Percentiles rank a stretch among this genome's conserved stretches.
phyloP scores from a whole-genome alignment of 441 rosid genomes.

The Corymbia calophylla region DNA sequence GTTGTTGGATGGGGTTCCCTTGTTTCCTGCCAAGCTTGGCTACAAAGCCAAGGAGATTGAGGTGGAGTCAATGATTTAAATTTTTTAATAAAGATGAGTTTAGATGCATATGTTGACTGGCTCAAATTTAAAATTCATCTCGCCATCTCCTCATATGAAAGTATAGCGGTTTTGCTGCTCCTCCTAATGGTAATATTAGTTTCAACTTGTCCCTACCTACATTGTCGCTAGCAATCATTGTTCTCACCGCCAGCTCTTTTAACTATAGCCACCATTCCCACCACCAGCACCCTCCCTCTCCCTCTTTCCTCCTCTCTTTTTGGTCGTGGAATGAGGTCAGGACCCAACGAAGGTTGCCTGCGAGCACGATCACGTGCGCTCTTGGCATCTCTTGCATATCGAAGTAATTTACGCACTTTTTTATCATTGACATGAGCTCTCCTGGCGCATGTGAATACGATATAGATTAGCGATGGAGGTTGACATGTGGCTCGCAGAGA shows the following conservation, averaged over 20 bases:
- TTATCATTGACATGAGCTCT: background rate
- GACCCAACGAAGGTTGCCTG: background rate
- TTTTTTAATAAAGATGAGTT: background rate
- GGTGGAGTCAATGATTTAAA: background rate
- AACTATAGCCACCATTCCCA: background rate
- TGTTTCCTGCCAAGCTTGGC: background rate
- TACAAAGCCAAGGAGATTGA: background rate
- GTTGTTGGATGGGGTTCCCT: background rate
- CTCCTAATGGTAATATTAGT: background rate
- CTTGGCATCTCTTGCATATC: background rate
- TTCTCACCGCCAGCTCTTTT: background rate
- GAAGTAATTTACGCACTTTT: background rate
- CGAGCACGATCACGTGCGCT: background rate
- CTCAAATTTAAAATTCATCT: background rate
- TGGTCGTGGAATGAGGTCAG: background rate
- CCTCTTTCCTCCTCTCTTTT: background rate
- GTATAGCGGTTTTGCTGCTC: background rate
- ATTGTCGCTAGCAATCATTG: background rate
- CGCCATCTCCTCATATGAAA: background rate
- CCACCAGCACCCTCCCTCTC: background rate
- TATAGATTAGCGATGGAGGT: background rate
- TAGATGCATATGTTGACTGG: rapidly evolving
- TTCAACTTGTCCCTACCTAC: background rate
- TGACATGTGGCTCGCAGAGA: too few relatives aligned
- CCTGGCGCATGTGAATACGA: background rate